Conservation (phyloP, 129 eudicot genomes). For the Centella asiatica region DNA sequence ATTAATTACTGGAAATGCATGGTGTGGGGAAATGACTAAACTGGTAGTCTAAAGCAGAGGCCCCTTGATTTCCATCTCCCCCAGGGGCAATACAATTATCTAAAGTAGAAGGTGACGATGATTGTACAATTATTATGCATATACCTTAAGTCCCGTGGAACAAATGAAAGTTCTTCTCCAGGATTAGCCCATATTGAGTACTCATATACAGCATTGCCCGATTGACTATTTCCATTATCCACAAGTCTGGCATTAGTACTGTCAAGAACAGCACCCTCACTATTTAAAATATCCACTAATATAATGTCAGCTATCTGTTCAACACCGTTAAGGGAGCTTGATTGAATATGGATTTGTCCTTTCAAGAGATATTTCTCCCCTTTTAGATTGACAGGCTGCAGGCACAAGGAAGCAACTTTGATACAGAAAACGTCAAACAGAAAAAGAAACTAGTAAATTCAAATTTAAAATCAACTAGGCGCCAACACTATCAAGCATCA, state of each 20-base stretch:
- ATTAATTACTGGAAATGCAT: too few relatives aligned
- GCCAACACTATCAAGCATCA: slow-evolving; percentile 12
- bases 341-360: slow-evolving; percentile 63
- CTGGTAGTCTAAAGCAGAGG: background rate
- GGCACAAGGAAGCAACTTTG: slow-evolving; percentile 16
- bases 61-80: background rate
- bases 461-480: background rate
- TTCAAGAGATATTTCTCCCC: slow-evolving; percentile 82
- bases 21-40: background rate
- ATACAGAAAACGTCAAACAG: background rate
- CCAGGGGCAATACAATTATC: too few relatives aligned
- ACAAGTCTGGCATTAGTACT: slow-evolving; percentile 36
- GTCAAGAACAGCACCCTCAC: slow-evolving; percentile 44
- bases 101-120: too few relatives aligned
- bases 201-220: slow-evolving; percentile 47
- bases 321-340: slow-evolving; percentile 26
- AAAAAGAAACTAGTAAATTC: background rate
- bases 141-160: slow-evolving; percentile 68
- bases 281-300: slow-evolving; percentile 40
- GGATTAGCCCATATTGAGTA: slow-evolving; percentile 78
- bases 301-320: slow-evolving; percentile 49
- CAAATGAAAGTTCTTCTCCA: slow-evolving; percentile 63
- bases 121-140: slow-evolving; percentile 11
- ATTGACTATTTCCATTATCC: slow-evolving; percentile 29
- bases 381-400: slow-evolving; percentile 71